phyloP scores from a whole-genome alignment of 805 yeast genomes.

The Kodamaea fukazawae region DNA sequence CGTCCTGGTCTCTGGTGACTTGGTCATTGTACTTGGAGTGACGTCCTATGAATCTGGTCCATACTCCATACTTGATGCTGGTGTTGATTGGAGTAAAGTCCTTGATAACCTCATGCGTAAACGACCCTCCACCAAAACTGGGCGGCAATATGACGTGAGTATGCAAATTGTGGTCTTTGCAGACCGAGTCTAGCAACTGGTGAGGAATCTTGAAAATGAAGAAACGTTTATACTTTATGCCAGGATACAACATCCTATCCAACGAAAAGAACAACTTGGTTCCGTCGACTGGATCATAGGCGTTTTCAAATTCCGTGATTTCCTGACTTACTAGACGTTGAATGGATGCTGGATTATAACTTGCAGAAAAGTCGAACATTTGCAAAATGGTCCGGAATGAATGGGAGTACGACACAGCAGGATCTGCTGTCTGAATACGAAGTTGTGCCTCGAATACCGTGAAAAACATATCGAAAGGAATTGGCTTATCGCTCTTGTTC shows the following conservation, averaged over 20 bases:
- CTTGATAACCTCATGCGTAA: slow-evolving; percentile 10
- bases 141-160: slow-evolving; percentile 38
- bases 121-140: slow-evolving; percentile 23
- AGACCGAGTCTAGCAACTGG: slow-evolving; percentile 37
- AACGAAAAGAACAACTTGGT: slow-evolving; percentile 18
- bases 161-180: slow-evolving; percentile 19
- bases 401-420: background rate
- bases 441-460: slow-evolving; percentile 55
- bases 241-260: slow-evolving; percentile 15
- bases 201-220: slow-evolving; percentile 42
- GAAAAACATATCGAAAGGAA: slow-evolving; percentile 63
- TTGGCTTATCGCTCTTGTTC: slow-evolving; percentile 37
- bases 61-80: slow-evolving; percentile 30
- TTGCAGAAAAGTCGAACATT: slow-evolving; percentile 52
- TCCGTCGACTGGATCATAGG: slow-evolving; percentile 17
- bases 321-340: slow-evolving; percentile 22
- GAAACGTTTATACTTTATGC: slow-evolving; percentile 31
- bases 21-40: slow-evolving; percentile 30
- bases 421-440: slow-evolving; percentile 6
- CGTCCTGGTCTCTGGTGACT: slow-evolving; percentile 31
- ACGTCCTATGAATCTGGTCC: slow-evolving; percentile 39
- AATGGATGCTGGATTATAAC: slow-evolving; percentile 42
- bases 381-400: slow-evolving; percentile 6
- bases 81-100: slow-evolving; percentile 31
- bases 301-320: background rate